Evolutionary conservation across 2,329 filamentous ascomycete species (phyloP).

Genomic region (Exophiala phaeomuriformis): DNA sequence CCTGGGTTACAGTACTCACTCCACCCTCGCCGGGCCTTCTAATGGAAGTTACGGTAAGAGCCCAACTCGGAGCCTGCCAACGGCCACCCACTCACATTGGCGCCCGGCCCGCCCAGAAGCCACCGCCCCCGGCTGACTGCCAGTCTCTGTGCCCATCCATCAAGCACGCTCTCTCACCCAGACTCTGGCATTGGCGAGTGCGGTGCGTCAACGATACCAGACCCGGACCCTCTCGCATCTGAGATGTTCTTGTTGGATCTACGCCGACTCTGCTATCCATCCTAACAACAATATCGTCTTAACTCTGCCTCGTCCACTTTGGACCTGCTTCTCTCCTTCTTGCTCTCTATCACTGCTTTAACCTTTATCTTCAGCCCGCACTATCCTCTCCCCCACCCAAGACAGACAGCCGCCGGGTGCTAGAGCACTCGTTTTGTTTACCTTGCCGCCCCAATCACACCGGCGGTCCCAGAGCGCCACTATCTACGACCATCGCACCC

Average conservation of each 20-base stretch:
- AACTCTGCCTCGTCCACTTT: too few relatives aligned
- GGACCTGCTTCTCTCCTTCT: too few relatives aligned
- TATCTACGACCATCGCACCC: conserved; percentile 1
- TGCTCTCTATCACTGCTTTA: too few relatives aligned
- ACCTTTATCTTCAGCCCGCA: too few relatives aligned
- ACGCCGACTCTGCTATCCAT: conserved; percentile 4
- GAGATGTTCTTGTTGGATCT: conserved; percentile 3
- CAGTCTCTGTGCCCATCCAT: not conserved
- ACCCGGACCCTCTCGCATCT: not conserved
- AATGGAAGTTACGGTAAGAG: too few relatives aligned
- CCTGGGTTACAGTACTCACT: too few relatives aligned
- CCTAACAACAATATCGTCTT: not conserved
- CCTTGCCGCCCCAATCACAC: not conserved
- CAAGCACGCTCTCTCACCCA: conserved; percentile 2
- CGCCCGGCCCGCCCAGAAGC: not conserved
- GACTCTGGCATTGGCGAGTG: not conserved
- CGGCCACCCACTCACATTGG: not conserved
- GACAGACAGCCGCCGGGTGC: not conserved
- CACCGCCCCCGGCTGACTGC: not conserved
- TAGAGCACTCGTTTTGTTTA: not conserved
- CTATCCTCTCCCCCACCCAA: too few relatives aligned
- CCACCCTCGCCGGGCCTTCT: too few relatives aligned
- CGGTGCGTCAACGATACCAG: conserved; percentile 3
- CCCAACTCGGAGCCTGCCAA: not conserved
- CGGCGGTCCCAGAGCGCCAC: not conserved